These are phyloP conservation scores for Tagetes erecta DNA, from an alignment of 129 eudicot genomes.

Conservation along the genomic window DNA sequence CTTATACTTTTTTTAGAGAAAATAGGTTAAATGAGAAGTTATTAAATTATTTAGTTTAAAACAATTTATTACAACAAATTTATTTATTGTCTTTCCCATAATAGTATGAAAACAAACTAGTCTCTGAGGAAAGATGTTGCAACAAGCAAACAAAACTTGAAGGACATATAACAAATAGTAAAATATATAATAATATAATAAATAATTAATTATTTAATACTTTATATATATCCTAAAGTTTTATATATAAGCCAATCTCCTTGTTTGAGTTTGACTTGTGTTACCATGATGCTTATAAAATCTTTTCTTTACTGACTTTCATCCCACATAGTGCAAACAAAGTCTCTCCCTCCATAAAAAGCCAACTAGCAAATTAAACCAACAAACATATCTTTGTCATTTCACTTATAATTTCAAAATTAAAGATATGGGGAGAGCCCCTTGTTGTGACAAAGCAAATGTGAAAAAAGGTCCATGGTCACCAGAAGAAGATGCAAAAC, in stretches of 20 bases:
- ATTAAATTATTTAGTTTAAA: not conserved
- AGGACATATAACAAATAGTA: not conserved
- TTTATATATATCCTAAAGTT: slow-evolving; percentile 23
- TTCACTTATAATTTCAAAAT: slow-evolving; percentile 32
- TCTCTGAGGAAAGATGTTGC: slow-evolving; percentile 22
- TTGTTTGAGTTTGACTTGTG: slow-evolving; percentile 44
- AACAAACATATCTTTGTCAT: slow-evolving; percentile 42
- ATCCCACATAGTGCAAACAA: slow-evolving; percentile 2
- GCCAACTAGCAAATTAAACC: slow-evolving; percentile 33
- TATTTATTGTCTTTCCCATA: not conserved
- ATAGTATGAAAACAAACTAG: slow-evolving; percentile 20
- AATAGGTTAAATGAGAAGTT: not conserved
- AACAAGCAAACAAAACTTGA: slow-evolving; percentile 26
- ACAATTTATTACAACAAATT: not conserved
- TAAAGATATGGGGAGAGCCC: slow-evolving; percentile 88
- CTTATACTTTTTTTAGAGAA: not conserved
- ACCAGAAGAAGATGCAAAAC: slow-evolving; percentile 98
- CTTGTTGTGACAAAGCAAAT: slow-evolving; percentile 95
- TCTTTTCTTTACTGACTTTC: slow-evolving; percentile 34
- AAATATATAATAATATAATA: not conserved
- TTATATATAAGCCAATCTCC: slow-evolving; percentile 12
- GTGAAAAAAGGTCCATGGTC: slow-evolving; percentile 99
- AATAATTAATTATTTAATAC: slow-evolving; percentile 5
- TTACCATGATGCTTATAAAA: slow-evolving; percentile 23
- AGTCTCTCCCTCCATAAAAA: slow-evolving; percentile 56